phyloP scores from a whole-genome alignment of 345 rosid species.

The Leavenworthia alabamica region DNA sequence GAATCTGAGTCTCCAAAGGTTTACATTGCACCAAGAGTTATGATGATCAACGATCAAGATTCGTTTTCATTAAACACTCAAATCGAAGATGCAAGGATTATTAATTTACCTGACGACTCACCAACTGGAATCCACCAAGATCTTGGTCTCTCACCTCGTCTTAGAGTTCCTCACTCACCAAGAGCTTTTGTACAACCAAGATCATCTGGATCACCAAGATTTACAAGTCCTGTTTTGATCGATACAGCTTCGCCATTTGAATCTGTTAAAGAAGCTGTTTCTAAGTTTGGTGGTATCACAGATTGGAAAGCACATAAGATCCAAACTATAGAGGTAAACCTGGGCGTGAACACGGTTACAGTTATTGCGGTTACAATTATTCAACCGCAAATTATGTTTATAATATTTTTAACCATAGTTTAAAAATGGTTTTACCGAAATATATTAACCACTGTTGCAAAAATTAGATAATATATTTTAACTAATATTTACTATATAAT shows the following conservation, averaged over 20 bases:
- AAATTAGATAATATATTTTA: no score
- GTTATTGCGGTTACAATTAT: no score
- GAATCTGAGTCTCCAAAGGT: conserved; percentile 13
- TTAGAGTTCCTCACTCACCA: conserved; percentile 31
- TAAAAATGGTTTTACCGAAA: no score
- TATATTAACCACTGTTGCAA: no score
- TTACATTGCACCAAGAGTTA: conserved; percentile 24
- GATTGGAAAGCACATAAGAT: conserved; percentile 95
- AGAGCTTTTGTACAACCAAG: conserved; percentile 24
- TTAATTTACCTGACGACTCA: neutral
- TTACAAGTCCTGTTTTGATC: conserved; percentile 34
- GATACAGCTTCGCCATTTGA: conserved; percentile 90
- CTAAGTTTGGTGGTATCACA: conserved; percentile 90
- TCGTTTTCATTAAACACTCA: conserved; percentile 20
- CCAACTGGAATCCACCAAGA: conserved; percentile 21
- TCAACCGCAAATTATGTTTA: no score
- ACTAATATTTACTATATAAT: no score
- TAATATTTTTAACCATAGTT: no score
- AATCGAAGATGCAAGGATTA: conserved; percentile 26
- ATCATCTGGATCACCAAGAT: conserved; percentile 23
- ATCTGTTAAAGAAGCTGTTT: conserved; percentile 91
- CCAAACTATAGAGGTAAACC: conserved; percentile 86
- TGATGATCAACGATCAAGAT: conserved; percentile 19
- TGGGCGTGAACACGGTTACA: no score
- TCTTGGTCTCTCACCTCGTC: conserved; percentile 8